Evolutionary conservation across 495 filamentous ascomycete species (phyloP), one percentile per base, ranked within the genome.

Genomic region (Sordaria brevicollis): DNA sequence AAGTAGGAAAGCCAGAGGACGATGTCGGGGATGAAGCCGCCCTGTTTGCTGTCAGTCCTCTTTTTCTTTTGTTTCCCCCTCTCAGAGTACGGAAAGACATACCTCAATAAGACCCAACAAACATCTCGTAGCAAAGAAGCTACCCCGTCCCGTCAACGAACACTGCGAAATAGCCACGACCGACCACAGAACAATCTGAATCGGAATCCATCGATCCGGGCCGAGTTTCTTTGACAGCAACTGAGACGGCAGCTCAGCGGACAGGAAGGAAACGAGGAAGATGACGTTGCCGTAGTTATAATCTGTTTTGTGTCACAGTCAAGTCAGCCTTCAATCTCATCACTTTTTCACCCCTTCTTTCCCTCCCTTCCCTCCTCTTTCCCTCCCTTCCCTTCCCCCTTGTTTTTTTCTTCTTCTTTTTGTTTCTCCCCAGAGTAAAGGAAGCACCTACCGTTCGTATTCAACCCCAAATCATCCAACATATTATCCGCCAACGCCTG

Each of bases 261-360:
- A 79, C 1, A 93, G 79, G 75, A 93, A 93, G 5, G 78, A 81
- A 5, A 91, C 62, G 65, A 85, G 85, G 76, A 92, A 94, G 38
- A 93, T 90, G 4, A 89, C 91, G 74, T 91, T 89, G 1, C 90
- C 90, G 38, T 87, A 86, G 72, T 94, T 93, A 77, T 93, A 93
- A 33, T 86, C 81, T 83, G 25, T 73, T 5, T 73, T 5, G 10
- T 25, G 21, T 0, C 38, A 39, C 15, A 17, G 10, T 17, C 41
- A 13, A 74, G 73, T 57, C 62, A 65, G 35, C 41, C 62, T n/a
- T 57, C 21, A 25, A 1, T 13, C 19, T 49, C n/a, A 21, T 25
- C 2, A n/a, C 79, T 79, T 67, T 79, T 78, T 7, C n/a, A n/a
- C 37, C 37, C 10, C 36, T 11, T 9, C 39, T 9, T 2, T 3